Base-by-base conservation (phyloP, 2,329 filamentous ascomycete species). In the Cadophora malorum region DNA sequence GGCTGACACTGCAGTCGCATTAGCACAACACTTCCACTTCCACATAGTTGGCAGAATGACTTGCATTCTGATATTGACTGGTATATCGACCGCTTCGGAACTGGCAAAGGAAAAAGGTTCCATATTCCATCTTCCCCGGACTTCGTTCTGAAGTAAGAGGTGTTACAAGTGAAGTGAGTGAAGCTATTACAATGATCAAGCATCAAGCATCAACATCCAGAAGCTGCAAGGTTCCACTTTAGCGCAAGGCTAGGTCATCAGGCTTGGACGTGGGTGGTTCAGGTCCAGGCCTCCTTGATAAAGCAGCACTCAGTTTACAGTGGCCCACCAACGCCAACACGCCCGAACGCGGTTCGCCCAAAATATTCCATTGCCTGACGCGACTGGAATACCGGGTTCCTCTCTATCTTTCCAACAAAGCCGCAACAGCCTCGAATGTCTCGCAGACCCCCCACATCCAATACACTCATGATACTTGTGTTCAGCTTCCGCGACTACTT, bases 71-170 rank as follows among this genome's bases (percentile, higher is more conserved):
- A 91, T 83, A 80, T 83, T 88, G 73, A 91, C 84, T 23, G 91
- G 88, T 72, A 94, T 87, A 74, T 93, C 86, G 74, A 98, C 85
- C 79, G 92, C 89, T 72, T 93, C 91, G 68, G 96, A 97, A 77
- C 90, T 93, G 73, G 93, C 94, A 83, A 98, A 98, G 35, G 94
- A 97, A 81, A 97, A 97, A 63, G 94, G 91, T 81, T 99, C 96
- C 93, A 97, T 97, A 63, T 55, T 72, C 74, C 75, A 76, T 77
- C 61, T 74, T 76, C 67, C 62, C 52, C 61, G 23, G 33, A 56
- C 53, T 33, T 12, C 23, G 25, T 53, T 21, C 16, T 1, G 16
- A 10, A 52, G 28, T 21, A 25, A 52, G 16, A 63, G 5, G 16
- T 50, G 14, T 21, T 33, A 35, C 28, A 50, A 50, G 21, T 35